Percentiles rank a stretch among this genome's conserved stretches.
phyloP scores from a whole-genome alignment of 352 stramenopile species.

The Pythium volutum region DNA sequence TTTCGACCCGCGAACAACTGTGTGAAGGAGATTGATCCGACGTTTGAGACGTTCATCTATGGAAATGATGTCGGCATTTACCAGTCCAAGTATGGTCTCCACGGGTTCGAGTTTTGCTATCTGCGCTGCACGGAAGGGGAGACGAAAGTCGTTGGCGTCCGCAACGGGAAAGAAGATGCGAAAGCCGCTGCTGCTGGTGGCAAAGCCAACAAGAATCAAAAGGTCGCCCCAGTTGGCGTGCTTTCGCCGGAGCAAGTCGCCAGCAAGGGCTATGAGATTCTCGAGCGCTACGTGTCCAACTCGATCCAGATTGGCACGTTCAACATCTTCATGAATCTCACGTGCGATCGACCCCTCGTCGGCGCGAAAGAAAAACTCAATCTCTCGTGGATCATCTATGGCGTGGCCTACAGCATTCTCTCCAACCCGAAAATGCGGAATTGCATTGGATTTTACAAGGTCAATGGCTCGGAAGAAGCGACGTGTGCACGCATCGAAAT shows the following conservation, averaged over 20 bases:
- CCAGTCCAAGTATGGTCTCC: slow-evolving; percentile 58
- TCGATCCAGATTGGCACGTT: slow-evolving; percentile 54
- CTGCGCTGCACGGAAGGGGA: slow-evolving; percentile 38
- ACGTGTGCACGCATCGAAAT: slow-evolving; percentile 43
- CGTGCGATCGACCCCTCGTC: slow-evolving; percentile 42
- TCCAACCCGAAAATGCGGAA: slow-evolving; percentile 47
- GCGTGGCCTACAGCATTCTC: slow-evolving; percentile 43
- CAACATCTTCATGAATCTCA: slow-evolving; percentile 63
- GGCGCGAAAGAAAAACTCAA: slow-evolving; percentile 45
- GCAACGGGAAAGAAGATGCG: slow-evolving; percentile 17
- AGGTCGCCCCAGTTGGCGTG: slow-evolving; percentile 8
- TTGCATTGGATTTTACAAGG: slow-evolving; percentile 56
- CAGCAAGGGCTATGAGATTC: slow-evolving; percentile 37
- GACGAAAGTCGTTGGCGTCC: slow-evolving; percentile 25
- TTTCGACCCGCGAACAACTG: slow-evolving; percentile 50
- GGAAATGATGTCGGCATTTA: slow-evolving; percentile 59
- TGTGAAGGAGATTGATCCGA: slow-evolving; percentile 18
- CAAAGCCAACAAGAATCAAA: slow-evolving; percentile 11
- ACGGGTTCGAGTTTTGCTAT: slow-evolving; percentile 61
- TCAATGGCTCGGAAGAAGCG: slow-evolving; percentile 28
- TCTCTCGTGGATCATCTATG: slow-evolving; percentile 56
- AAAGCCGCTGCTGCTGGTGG: slow-evolving; percentile 4
- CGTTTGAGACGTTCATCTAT: slow-evolving; percentile 42
- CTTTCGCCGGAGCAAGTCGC: background rate
- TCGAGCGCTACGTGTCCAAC: slow-evolving; percentile 51